Evolutionary conservation across 345 rosid species (phyloP), one percentile per base, ranked within the genome.

Genomic region (Theobroma cacao): DNA sequence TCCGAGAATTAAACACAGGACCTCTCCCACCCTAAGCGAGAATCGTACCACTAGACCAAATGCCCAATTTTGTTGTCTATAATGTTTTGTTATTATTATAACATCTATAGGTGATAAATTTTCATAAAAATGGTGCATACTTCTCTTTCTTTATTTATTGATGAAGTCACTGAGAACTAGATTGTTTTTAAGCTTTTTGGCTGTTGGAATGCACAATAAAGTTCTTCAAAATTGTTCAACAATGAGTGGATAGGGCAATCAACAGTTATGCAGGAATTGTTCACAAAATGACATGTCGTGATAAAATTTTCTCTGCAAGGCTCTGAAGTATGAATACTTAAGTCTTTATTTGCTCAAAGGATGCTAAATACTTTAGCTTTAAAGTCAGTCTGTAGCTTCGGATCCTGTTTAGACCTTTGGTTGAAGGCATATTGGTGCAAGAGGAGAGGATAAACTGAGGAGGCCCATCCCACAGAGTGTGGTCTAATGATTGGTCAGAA

Each of bases 1-100:
- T 59, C 69, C 45, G 26, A 58, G 31, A 31, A 62, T 62, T 1
- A n/a, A 17, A 17, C 41, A 31, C 13, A 0, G 24, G 41, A 33
- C 24, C 41, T 58, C 14, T 58, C 15, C 15, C 62, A 58, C 62
- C 62, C 62, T 10, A 58, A 58, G 31, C 62, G 31, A 24, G 62
- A 58, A 58, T 58, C 62, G 24, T 58, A 58, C 30, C 62, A 58
- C 62, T 58, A 55, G 60, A 55, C 60, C 60, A 55, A 55, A 55
- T 55, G 63, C 63, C 63, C 63, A 4, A 7, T 7, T n/a, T 55
- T n/a, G 10, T 55, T 55, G 28, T 58, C 33, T 58, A 24, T 58
- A 58, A 26, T 26, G 30, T 58, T 24, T 26, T 58, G 0, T 52
- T 52, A 20, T 18, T 52, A 20, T 24, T 58, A 24, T 58, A 26